Percentiles rank a stretch among this genome's conserved stretches.
Conservation (phyloP, 2,329 filamentous ascomycete species). For the Phyllosticta paracitricarpa region DNA sequence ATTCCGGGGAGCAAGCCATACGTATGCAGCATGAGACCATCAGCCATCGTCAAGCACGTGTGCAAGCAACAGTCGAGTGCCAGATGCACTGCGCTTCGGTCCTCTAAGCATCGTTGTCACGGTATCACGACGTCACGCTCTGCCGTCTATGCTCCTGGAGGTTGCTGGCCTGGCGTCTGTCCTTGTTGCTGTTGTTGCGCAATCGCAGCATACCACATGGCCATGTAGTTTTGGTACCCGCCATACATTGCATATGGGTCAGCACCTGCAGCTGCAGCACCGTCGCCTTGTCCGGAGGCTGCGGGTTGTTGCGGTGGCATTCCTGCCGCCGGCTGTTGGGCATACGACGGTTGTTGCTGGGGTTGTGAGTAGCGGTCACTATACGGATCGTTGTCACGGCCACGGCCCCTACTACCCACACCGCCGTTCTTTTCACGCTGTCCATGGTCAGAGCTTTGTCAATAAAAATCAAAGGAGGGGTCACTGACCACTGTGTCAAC, state of each 20-base stretch:
- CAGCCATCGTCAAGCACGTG: slow-evolving; percentile 22
- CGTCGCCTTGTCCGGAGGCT: slow-evolving; percentile 47
- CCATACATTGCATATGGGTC: slow-evolving; percentile 66
- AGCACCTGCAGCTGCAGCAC: slow-evolving; percentile 37
- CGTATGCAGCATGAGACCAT: slow-evolving; percentile 14
- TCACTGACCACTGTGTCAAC: slow-evolving; percentile 73
- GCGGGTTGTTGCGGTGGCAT: slow-evolving; percentile 23
- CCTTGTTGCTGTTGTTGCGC: slow-evolving; percentile 38
- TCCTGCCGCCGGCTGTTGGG: slow-evolving; percentile 24
- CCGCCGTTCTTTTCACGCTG: slow-evolving; percentile 39
- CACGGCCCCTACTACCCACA: slow-evolving; percentile 27
- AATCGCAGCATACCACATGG: slow-evolving; percentile 69
- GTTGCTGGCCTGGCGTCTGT: slow-evolving; percentile 16
- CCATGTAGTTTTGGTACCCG: slow-evolving; percentile 70
- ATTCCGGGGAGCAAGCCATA: slow-evolving; percentile 7
- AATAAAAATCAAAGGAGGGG: not conserved
- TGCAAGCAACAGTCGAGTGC: slow-evolving; percentile 25
- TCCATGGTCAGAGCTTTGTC: slow-evolving; percentile 14
- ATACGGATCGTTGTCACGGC: slow-evolving; percentile 28
- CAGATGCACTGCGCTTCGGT: slow-evolving; percentile 13
- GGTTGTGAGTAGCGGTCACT: slow-evolving; percentile 39
- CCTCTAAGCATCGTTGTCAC: slow-evolving; percentile 28
- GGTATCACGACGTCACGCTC: slow-evolving; percentile 18
- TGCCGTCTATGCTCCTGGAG: slow-evolving; percentile 23
- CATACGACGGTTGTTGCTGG: slow-evolving; percentile 30